These are phyloP conservation scores for Sparassis latifolia DNA, from an alignment of 1,284 basidiomycete genomes.

Conservation along the genomic window DNA sequence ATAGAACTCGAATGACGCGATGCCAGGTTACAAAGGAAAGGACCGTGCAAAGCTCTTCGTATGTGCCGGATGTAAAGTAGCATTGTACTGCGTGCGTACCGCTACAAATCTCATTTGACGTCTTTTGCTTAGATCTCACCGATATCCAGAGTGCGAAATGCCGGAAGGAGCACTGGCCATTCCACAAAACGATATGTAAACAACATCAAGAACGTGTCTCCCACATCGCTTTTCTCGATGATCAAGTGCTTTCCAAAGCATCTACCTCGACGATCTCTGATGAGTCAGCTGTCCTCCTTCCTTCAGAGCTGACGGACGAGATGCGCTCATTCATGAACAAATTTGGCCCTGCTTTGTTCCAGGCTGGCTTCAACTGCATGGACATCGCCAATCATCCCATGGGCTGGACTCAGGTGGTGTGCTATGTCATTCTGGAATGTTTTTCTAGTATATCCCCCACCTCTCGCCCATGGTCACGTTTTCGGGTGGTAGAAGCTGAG, in stretches of 20 bases:
- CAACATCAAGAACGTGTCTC: neutral
- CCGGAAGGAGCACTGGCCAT: conserved; percentile 9
- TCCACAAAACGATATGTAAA: conserved; percentile 8
- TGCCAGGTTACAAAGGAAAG: conserved; percentile 7
- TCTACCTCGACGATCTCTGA: neutral
- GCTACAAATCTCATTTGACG: neutral
- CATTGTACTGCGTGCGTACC: conserved; percentile 7
- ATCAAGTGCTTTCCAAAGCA: neutral
- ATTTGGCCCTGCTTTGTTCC: conserved; percentile 9
- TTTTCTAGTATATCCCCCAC: neutral
- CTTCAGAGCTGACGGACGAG: conserved; percentile 3
- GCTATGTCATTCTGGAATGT: conserved; percentile 5
- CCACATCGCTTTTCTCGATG: neutral
- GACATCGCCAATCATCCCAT: neutral
- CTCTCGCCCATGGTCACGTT: conserved; percentile 8
- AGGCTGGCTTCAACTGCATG: conserved; percentile 10
- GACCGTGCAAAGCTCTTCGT: conserved; percentile 5
- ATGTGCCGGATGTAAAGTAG: conserved; percentile 8
- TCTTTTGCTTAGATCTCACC: neutral
- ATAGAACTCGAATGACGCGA: neutral
- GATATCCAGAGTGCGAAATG: conserved; percentile 7
- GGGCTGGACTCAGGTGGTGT: conserved; percentile 2
- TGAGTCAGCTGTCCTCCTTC: no score
- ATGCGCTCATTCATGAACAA: conserved; percentile 9
- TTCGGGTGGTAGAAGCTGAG: neutral